phyloP scores from a whole-genome alignment of 345 rosid genomes.

The Brassica incana region DNA sequence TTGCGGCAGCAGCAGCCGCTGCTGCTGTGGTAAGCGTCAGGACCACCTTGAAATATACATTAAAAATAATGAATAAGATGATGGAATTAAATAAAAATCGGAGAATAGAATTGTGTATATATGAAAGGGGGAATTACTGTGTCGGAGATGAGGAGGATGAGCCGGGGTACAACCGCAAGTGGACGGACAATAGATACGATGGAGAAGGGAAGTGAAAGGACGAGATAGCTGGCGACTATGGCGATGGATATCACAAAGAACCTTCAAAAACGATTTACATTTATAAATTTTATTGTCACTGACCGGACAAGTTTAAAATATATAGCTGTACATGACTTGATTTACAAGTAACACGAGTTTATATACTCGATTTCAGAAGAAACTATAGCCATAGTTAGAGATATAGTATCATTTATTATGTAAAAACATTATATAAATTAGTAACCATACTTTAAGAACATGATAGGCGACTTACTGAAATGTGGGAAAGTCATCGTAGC shows the following conservation, averaged over 20 bases:
- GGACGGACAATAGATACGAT: constrained; percentile 74
- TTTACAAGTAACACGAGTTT: background rate
- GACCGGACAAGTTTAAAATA: background rate
- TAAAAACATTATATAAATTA: background rate
- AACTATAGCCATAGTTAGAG: background rate
- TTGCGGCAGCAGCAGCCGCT: constrained; percentile 51
- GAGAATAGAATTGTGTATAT: background rate
- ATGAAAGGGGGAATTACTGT: constrained; percentile 41
- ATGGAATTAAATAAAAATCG: too few species aligned
- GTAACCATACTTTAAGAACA: background rate
- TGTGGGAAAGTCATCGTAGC: constrained; percentile 71
- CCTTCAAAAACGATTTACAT: constrained; percentile 45
- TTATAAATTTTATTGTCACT: background rate
- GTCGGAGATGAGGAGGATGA: constrained; percentile 64
- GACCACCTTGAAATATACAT: constrained; percentile 46
- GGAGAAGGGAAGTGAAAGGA: constrained; percentile 83
- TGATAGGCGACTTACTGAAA: constrained; percentile 47
- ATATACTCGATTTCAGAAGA: background rate
- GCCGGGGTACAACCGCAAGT: constrained; percentile 56
- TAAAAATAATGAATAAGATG: background rate
- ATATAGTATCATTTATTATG: background rate
- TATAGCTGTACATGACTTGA: background rate
- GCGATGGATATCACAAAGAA: constrained; percentile 74
- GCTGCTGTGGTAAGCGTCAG: constrained; percentile 68
- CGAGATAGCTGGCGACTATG: constrained; percentile 57